Evolutionary conservation across 2,329 filamentous ascomycete species (phyloP).

Genomic region (Aurifilum marmelostoma): DNA sequence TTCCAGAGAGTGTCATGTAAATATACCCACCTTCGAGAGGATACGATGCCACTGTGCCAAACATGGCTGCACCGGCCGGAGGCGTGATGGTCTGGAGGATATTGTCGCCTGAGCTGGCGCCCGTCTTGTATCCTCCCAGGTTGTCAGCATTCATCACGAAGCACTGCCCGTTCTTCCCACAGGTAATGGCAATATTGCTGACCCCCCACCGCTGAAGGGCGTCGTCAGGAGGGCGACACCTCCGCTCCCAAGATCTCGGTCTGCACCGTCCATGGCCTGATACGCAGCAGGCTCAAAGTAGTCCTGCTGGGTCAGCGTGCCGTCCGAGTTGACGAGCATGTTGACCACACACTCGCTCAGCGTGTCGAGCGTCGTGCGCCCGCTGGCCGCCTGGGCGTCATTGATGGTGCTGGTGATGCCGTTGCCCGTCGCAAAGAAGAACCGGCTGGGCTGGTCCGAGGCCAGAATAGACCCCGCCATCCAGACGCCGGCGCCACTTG

Average conservation of each 20-base stretch:
- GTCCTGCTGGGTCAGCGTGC: constrained; percentile 5
- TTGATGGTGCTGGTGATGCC: constrained; percentile 37
- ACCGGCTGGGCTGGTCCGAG: constrained; percentile 26
- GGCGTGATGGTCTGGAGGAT: constrained; percentile 48
- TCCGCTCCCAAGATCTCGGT: constrained; percentile 53
- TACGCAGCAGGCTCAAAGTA: constrained; percentile 61
- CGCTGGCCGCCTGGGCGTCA: constrained; percentile 41
- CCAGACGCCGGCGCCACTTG: constrained; percentile 15
- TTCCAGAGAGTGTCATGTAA: constrained; percentile 46
- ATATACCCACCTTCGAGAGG: constrained; percentile 53
- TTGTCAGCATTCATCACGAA: constrained; percentile 38
- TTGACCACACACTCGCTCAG: constrained; percentile 51
- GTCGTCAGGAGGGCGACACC: constrained; percentile 41
- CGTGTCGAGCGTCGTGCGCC: constrained; percentile 38
- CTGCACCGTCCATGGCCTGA: constrained; percentile 51
- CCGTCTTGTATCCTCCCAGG: constrained; percentile 38
- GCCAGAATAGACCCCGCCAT: constrained; percentile 14
- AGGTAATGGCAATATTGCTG: constrained; percentile 48
- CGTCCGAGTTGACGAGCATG: constrained; percentile 47
- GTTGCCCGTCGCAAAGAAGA: constrained; percentile 38
- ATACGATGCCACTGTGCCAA: constrained; percentile 51
- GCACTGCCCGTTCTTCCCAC: constrained; percentile 55
- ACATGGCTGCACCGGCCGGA: constrained; percentile 47
- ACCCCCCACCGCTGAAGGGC: constrained; percentile 16
- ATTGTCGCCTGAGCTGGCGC: constrained; percentile 43